phyloP scores from a whole-genome alignment of 129 eudicot genomes.

The Tagetes erecta region DNA sequence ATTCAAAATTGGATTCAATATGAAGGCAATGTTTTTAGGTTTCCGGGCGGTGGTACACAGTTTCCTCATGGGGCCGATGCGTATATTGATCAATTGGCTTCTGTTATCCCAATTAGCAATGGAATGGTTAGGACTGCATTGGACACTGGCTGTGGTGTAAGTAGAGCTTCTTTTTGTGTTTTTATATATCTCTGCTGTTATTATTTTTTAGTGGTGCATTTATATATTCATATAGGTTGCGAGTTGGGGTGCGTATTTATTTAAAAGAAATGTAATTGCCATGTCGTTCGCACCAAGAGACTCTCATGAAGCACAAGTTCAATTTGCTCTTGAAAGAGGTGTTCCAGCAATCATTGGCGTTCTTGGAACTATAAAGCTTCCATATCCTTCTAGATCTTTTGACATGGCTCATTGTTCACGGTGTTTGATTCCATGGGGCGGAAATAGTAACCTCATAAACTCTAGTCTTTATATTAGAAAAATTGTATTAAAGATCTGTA shows the following conservation, averaged over 20 bases:
- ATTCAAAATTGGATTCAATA: constrained; percentile 74
- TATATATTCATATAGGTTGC: constrained; percentile 38
- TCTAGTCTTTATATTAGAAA: constrained; percentile 14
- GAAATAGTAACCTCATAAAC: constrained; percentile 41
- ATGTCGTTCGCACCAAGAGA: constrained; percentile 66
- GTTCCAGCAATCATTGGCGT: constrained; percentile 64
- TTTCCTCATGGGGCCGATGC: constrained; percentile 81
- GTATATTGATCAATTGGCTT: constrained; percentile 62
- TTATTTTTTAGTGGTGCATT: neutral
- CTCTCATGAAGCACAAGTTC: constrained; percentile 60
- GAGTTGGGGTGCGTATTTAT: constrained; percentile 58
- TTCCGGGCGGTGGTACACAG: constrained; percentile 82
- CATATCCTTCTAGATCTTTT: constrained; percentile 59
- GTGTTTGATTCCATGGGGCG: constrained; percentile 64
- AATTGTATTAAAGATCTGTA: neutral
- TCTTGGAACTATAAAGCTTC: constrained; percentile 63
- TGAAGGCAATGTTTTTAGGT: constrained; percentile 67
- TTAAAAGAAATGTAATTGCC: constrained; percentile 51
- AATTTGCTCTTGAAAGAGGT: constrained; percentile 59
- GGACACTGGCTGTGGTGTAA: constrained; percentile 79
- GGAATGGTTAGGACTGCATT: constrained; percentile 69
- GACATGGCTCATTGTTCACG: constrained; percentile 70
- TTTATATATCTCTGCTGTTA: neutral
- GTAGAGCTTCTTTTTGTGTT: constrained; percentile 2
- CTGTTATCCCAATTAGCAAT: constrained; percentile 58